phyloP scores from a whole-genome alignment of 768 basidiomycete genomes.

The Zangia roseola region DNA sequence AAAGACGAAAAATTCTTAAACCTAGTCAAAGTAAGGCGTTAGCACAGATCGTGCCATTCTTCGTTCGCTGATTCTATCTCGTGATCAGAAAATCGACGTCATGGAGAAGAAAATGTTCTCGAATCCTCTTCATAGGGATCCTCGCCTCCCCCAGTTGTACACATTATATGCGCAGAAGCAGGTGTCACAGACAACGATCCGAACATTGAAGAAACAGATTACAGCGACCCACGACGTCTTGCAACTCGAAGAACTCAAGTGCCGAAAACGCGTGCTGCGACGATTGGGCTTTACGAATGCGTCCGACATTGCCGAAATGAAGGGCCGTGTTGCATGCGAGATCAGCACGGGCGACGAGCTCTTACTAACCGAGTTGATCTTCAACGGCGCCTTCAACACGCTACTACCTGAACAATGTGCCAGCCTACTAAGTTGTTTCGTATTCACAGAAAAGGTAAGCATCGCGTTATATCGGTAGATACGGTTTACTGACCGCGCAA shows the following conservation, averaged over 20 bases:
- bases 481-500: too few species aligned
- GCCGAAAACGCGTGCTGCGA: constrained; percentile 89
- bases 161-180: constrained; percentile 77
- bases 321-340: constrained; percentile 97
- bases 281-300: constrained; percentile 87
- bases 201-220: constrained; percentile 80
- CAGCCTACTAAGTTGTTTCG: constrained; percentile 94
- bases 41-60: background rate
- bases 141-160: constrained; percentile 78
- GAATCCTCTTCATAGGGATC: constrained; percentile 76
- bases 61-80: background rate
- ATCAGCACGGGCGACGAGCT: constrained; percentile 97
- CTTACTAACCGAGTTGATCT: constrained; percentile 92
- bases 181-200: constrained; percentile 63
- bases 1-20: constrained; percentile 91
- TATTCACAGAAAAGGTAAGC: constrained; percentile 93
- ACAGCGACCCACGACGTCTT: constrained; percentile 88
- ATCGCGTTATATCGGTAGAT: too few species aligned
- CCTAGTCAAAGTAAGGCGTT: constrained; percentile 67
- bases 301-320: constrained; percentile 95
- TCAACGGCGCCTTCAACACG: constrained; percentile 94
- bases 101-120: constrained; percentile 86
- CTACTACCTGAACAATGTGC: constrained; percentile 91
- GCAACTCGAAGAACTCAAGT: constrained; percentile 95
- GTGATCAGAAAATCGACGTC: constrained; percentile 77